Conservation (phyloP, 257 asterid species). For the Verbascum thapsus region DNA sequence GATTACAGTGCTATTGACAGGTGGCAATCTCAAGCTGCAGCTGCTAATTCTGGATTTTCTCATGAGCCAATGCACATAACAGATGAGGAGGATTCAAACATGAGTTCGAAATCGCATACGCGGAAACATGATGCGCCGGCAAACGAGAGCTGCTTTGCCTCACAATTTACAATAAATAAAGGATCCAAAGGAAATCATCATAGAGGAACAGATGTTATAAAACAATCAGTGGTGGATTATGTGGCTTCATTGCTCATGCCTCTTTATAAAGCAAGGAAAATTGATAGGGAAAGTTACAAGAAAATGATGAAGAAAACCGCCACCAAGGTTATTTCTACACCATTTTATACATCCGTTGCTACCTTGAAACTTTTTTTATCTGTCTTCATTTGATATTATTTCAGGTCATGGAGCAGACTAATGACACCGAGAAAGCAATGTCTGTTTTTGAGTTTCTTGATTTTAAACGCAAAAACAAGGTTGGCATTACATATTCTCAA, state of each 20-base stretch:
- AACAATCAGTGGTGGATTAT: conserved; percentile 89
- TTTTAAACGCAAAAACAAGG: conserved; percentile 98
- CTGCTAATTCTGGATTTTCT: conserved; percentile 85
- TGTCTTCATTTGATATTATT: conserved; percentile 32
- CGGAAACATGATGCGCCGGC: conserved; percentile 50
- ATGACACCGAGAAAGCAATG: conserved; percentile 90
- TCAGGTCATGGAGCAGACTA: conserved; percentile 92
- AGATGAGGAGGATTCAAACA: conserved; percentile 88
- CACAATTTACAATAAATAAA: conserved; percentile 65
- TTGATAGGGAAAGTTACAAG: conserved; percentile 88
- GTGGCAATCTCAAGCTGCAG: conserved; percentile 99
- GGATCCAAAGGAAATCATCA: conserved; percentile 57
- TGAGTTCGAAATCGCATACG: conserved; percentile 47
- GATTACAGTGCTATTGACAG: conserved; percentile 96
- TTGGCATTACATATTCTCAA: conserved; percentile 26
- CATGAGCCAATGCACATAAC: conserved; percentile 55
- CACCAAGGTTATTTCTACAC: conserved; percentile 68
- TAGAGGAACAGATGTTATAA: conserved; percentile 83
- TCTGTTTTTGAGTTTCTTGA: conserved; percentile 85
- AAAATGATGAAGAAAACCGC: conserved; percentile 98
- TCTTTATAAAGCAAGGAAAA: conserved; percentile 90
- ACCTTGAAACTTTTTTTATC: conserved; percentile 21
- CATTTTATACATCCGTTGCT: conserved; percentile 15
- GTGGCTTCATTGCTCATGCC: conserved; percentile 98
- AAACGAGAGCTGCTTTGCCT: conserved; percentile 81